A percentile compares a stretch with the other conserved stretches of the same genome.
Conservation (phyloP, 2,329 filamentous ascomycete species). For the Fusarium sp. region DNA sequence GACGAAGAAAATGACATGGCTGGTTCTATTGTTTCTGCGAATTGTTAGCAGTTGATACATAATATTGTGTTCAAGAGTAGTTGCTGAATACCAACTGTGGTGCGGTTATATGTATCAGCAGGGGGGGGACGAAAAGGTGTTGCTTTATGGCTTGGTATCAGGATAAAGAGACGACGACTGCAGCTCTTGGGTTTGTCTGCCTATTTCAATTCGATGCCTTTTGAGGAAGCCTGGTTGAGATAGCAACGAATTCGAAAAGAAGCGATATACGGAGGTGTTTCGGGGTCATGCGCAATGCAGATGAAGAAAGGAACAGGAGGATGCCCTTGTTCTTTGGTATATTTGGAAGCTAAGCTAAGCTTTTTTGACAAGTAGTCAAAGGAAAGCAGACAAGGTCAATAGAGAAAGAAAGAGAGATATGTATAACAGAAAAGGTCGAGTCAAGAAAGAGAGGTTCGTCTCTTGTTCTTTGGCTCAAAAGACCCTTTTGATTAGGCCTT, state of each 20-base stretch:
- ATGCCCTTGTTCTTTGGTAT: conserved; percentile 30
- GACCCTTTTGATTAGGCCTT: conserved; percentile 41
- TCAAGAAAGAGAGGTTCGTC: conserved; percentile 7
- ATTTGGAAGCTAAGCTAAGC: conserved; percentile 42
- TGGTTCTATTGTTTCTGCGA: conserved; percentile 5
- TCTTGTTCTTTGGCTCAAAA: conserved; percentile 31
- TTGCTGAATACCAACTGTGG: conserved; percentile 24
- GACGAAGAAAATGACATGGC: conserved; percentile 53
- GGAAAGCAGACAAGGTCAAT: conserved; percentile 8
- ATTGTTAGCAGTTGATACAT: conserved; percentile 20
- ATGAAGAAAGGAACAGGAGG: conserved; percentile 29
- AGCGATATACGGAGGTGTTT: conserved; percentile 30
- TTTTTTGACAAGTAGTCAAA: conserved; percentile 31
- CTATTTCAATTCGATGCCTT: conserved; percentile 12
- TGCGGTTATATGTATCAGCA: neutral
- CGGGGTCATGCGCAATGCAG: conserved; percentile 32
- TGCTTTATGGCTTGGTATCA: neutral
- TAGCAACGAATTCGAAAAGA: conserved; percentile 34
- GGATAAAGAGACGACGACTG: neutral
- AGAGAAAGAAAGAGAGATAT: conserved; percentile 12
- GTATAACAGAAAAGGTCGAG: neutral
- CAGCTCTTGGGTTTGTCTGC: neutral
- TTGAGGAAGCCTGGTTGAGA: conserved; percentile 15
- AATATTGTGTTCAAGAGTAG: neutral
- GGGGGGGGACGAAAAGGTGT: neutral